Percentiles rank a stretch among this genome's conserved stretches.
Evolutionary conservation across 116 monocot genomes (phyloP).

Genomic region (Posidonia oceanica): DNA sequence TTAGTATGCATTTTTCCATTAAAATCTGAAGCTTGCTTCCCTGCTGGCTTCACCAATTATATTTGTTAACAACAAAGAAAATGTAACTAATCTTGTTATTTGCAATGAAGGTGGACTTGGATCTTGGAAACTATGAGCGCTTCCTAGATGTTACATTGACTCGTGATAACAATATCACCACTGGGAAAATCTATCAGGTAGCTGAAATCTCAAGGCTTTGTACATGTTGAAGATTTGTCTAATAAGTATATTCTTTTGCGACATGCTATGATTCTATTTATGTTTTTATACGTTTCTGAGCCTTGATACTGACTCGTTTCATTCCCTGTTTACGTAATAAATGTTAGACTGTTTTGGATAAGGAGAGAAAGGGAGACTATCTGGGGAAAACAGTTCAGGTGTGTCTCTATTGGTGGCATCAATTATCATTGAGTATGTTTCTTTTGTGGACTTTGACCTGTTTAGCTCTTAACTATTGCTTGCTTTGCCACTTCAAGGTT

Average conservation of each 20-base stretch:
- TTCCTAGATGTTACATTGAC: slow-evolving; percentile 77
- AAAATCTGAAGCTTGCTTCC: background rate
- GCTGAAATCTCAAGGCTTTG: background rate
- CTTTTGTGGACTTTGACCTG: background rate
- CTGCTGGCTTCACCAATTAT: background rate
- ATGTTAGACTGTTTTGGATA: slow-evolving; percentile 65
- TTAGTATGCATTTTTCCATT: background rate
- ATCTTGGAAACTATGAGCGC: slow-evolving; percentile 93
- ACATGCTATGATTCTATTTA: background rate
- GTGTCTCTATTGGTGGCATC: background rate
- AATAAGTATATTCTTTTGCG: background rate
- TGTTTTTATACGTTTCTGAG: background rate
- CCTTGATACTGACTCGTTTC: background rate
- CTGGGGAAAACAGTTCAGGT: slow-evolving; percentile 97
- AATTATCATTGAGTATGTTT: background rate
- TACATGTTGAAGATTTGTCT: background rate
- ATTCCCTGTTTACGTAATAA: slow-evolving; percentile 1
- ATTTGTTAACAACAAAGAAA: background rate
- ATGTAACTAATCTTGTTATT: background rate
- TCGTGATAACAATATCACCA: slow-evolving; percentile 83
- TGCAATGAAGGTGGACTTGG: slow-evolving; percentile 66
- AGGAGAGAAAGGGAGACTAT: slow-evolving; percentile 93
- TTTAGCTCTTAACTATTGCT: background rate
- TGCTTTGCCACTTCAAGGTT: slow-evolving; percentile 46
- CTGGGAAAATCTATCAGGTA: slow-evolving; percentile 92